phyloP scores from a whole-genome alignment of 306 rosid genomes.

The Quercus rubra region DNA sequence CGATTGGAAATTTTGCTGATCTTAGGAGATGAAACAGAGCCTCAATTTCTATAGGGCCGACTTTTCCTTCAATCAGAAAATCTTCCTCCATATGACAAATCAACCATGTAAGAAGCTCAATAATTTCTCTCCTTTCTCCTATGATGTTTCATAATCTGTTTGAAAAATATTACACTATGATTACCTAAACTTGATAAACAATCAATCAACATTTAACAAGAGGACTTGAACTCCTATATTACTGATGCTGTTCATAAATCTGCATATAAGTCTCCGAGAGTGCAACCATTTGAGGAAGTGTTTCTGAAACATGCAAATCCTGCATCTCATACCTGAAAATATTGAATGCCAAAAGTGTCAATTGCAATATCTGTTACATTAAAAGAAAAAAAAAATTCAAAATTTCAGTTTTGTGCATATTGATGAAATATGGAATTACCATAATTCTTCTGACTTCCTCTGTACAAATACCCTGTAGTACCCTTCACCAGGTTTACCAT shows the following conservation, averaged over 20 bases:
- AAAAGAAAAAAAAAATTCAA: not conserved
- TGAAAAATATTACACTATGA: not conserved
- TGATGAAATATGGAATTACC: slow-evolving; percentile 42
- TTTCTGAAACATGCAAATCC: slow-evolving; percentile 91
- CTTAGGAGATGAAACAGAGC: not conserved
- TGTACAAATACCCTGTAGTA: slow-evolving; percentile 86
- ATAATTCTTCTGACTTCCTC: slow-evolving; percentile 84
- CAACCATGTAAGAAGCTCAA: not conserved
- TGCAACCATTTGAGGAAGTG: slow-evolving; percentile 95
- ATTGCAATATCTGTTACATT: slow-evolving; percentile 8
- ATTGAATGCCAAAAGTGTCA: slow-evolving; percentile 4
- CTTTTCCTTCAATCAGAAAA: not conserved
- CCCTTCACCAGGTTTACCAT: slow-evolving; percentile 93
- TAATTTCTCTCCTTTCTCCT: not conserved
- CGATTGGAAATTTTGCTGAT: not conserved
- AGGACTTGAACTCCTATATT: not conserved
- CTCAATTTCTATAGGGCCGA: not conserved
- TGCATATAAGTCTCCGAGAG: slow-evolving; percentile 95
- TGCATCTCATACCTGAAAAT: slow-evolving; percentile 87
- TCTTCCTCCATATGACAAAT: not conserved
- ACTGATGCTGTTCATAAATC: slow-evolving; percentile 92
- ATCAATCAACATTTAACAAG: not conserved
- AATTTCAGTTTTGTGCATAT: not conserved
- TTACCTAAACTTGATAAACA: not conserved
- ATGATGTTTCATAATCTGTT: not conserved